These are phyloP conservation scores for Fusarium sambucinum DNA, from an alignment of 2,329 filamentous ascomycete genomes.

Conservation along the genomic window DNA sequence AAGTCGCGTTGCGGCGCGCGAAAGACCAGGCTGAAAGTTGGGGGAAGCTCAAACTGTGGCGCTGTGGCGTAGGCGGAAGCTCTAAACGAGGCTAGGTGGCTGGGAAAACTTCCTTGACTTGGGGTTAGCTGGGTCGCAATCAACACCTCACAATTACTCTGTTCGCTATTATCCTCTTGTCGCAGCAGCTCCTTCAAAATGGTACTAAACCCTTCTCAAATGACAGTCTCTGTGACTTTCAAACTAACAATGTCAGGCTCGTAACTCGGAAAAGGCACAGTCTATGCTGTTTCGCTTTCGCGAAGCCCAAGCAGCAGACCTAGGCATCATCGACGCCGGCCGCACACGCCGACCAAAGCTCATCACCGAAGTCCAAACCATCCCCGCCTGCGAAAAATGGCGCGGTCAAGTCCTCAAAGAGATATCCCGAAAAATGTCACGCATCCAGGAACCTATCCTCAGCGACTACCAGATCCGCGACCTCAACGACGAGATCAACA, in stretches of 20 bases:
- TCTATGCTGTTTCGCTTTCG: conserved; percentile 99
- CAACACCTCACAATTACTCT: conserved; percentile 27
- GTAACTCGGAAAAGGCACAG: conserved; percentile 98
- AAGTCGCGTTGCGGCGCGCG: conserved; percentile 20
- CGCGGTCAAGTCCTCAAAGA: conserved; percentile 97
- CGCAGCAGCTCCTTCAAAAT: conserved; percentile 45
- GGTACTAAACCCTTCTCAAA: conserved; percentile 12
- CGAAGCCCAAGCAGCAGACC: conserved; percentile 93
- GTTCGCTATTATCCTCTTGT: not conserved
- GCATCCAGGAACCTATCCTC: conserved; percentile 92
- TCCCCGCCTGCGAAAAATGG: conserved; percentile 96
- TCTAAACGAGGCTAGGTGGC: conserved; percentile 41
- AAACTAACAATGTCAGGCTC: conserved; percentile 71
- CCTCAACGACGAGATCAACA: conserved; percentile 99
- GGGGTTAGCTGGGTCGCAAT: conserved; percentile 15
- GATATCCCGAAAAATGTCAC: conserved; percentile 94
- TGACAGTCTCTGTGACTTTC: no score
- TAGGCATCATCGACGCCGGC: conserved; percentile 94
- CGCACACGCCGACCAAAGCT: conserved; percentile 90
- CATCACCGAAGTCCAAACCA: conserved; percentile 86
- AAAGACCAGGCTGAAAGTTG: conserved; percentile 37
- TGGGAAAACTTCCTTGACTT: conserved; percentile 48
- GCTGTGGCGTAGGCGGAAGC: conserved; percentile 28
- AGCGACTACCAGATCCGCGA: conserved; percentile 98
- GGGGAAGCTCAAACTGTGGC: conserved; percentile 24